phyloP scores from a whole-genome alignment of 202 grass and related monocot genomes.

The Panicum virgatum region DNA sequence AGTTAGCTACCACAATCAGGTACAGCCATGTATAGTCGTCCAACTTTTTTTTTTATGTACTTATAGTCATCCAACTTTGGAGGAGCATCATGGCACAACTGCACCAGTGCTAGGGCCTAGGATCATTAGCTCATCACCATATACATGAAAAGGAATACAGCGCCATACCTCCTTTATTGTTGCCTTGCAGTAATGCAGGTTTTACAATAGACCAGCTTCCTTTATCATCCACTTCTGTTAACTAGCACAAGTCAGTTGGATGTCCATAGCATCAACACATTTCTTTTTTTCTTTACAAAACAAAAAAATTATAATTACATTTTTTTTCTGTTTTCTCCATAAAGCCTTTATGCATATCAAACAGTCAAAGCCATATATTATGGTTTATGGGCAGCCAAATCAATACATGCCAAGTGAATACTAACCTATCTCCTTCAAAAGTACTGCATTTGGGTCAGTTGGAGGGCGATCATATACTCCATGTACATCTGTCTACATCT shows the following conservation, averaged over 20 bases:
- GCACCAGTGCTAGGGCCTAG: conserved; percentile 25
- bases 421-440: conserved; percentile 89
- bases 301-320: not conserved
- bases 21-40: not conserved
- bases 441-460: conserved; percentile 77
- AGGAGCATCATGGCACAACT: not conserved
- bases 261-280: conserved; percentile 10
- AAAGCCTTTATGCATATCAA: not conserved
- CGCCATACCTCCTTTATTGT: conserved; percentile 48
- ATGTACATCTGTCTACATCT: conserved; percentile 88
- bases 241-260: conserved; percentile 15
- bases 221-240: conserved; percentile 71
- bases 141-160: conserved; percentile 5
- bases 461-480: conserved; percentile 96
- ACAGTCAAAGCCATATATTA: not conserved
- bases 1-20: conserved; percentile 30
- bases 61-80: not conserved
- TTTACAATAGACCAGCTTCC: conserved; percentile 79
- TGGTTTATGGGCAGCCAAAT: not conserved
- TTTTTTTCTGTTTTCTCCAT: conserved; percentile 1
- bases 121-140: conserved; percentile 1
- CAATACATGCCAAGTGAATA: conserved; percentile 28
- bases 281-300: not conserved
- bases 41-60: too few relatives aligned
- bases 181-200: conserved; percentile 55